These are phyloP conservation scores for Hibiscus trionum DNA, from an alignment of 345 rosid genomes.

Conservation along the genomic window DNA sequence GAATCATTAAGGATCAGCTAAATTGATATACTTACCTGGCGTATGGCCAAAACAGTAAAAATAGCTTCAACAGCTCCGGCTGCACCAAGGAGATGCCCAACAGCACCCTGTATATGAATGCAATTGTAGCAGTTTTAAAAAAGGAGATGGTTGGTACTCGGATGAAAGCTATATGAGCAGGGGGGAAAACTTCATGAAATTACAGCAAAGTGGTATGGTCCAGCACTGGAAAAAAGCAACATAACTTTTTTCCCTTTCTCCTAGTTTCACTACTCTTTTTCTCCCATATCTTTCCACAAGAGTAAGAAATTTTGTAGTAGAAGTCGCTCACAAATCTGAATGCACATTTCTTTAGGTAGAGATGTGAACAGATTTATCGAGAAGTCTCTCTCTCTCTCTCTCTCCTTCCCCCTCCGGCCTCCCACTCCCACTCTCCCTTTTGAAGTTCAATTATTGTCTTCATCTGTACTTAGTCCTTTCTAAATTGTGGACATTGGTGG, in stretches of 20 bases:
- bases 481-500: neutral
- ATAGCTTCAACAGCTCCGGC: conserved; percentile 95
- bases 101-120: conserved; percentile 44
- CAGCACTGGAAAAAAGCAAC: neutral
- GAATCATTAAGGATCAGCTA: neutral
- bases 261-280: neutral
- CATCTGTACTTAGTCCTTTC: too few relatives aligned
- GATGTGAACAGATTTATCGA: neutral
- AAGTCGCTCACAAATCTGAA: neutral
- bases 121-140: neutral
- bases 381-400: neutral
- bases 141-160: neutral
- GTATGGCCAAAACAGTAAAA: conserved; percentile 25
- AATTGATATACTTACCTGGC: conserved; percentile 33
- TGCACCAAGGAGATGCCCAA: conserved; percentile 99
- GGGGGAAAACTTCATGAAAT: neutral
- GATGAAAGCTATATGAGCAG: neutral
- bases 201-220: neutral
- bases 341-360: neutral
- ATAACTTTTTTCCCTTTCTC: neutral
- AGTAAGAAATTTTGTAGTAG: neutral
- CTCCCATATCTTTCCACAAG: neutral
- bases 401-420: too few relatives aligned
- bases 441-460: neutral
- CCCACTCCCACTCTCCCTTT: neutral